phyloP scores from a whole-genome alignment of 805 yeast genomes.

The Komagataella mondaviorum region DNA sequence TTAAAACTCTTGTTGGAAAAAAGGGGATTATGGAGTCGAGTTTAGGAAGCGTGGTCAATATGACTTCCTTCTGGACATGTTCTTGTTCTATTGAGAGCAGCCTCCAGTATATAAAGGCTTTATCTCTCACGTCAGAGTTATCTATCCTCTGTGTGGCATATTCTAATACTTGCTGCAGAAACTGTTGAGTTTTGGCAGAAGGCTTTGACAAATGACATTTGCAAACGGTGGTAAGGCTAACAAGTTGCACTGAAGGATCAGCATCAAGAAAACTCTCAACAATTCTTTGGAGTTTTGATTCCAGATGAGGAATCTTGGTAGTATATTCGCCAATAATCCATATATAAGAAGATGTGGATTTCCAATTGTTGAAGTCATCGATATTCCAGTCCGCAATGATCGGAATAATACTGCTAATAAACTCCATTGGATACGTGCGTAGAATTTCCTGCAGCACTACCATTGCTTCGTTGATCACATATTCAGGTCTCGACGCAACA shows the following conservation, averaged over 20 bases:
- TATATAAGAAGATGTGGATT: conserved; percentile 44
- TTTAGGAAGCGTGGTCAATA: conserved; percentile 53
- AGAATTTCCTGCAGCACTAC: conserved; percentile 50
- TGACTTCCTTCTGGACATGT: conserved; percentile 33
- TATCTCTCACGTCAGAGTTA: conserved; percentile 68
- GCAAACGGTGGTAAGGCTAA: conserved; percentile 48
- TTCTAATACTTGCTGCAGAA: conserved; percentile 47
- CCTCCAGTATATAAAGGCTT: conserved; percentile 74
- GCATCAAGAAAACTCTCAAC: conserved; percentile 42
- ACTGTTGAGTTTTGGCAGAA: conserved; percentile 18
- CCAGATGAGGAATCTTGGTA: conserved; percentile 39
- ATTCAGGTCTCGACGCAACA: conserved; percentile 49
- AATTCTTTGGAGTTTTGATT: conserved; percentile 28
- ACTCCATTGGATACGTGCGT: conserved; percentile 48
- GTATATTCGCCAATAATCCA: conserved; percentile 70
- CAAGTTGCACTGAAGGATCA: conserved; percentile 47
- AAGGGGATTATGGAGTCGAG: conserved; percentile 60
- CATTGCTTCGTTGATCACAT: conserved; percentile 45
- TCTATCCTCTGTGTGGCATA: conserved; percentile 52
- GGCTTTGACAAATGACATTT: conserved; percentile 29
- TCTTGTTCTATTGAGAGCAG: conserved; percentile 35
- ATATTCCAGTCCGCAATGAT: conserved; percentile 30
- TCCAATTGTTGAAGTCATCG: conserved; percentile 32
- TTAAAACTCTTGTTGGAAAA: conserved; percentile 56
- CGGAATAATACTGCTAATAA: conserved; percentile 38